Conservation (phyloP, 345 rosid genomes). For the Dovyalis caffra region DNA sequence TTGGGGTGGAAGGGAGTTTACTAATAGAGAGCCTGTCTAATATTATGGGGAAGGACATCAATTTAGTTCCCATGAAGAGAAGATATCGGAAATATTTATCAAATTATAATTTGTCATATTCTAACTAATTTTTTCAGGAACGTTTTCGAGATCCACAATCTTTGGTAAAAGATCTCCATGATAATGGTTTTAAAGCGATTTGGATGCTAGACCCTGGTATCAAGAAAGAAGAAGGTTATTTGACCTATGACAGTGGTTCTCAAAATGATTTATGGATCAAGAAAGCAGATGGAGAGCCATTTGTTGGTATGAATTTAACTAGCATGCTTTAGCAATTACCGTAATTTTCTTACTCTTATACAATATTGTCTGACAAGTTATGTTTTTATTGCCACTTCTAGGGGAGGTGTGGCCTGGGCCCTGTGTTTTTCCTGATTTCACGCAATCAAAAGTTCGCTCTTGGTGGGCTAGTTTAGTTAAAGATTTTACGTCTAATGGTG, state of each 20-base stretch:
- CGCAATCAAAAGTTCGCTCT: slow-evolving; percentile 66
- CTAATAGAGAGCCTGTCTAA: too few relatives aligned
- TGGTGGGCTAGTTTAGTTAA: slow-evolving; percentile 90
- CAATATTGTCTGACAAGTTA: not conserved
- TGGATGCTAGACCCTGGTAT: slow-evolving; percentile 99
- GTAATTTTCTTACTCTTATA: not conserved
- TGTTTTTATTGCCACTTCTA: slow-evolving; percentile 28
- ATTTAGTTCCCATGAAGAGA: not conserved
- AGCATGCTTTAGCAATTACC: not conserved
- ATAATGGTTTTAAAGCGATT: slow-evolving; percentile 74
- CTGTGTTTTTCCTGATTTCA: slow-evolving; percentile 87
- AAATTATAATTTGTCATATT: not conserved
- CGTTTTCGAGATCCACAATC: slow-evolving; percentile 63
- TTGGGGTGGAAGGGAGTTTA: not conserved
- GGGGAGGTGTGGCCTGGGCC: slow-evolving; percentile 98
- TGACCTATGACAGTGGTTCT: slow-evolving; percentile 66
- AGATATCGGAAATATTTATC: not conserved
- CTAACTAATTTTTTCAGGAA: slow-evolving; percentile 44
- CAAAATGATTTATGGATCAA: slow-evolving; percentile 63
- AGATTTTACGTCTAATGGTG: slow-evolving; percentile 74
- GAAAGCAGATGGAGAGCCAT: slow-evolving; percentile 62
- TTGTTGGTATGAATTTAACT: slow-evolving; percentile 47
- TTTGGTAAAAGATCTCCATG: slow-evolving; percentile 58
- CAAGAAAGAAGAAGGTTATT: slow-evolving; percentile 70
- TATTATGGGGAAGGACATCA: not conserved